Percentiles rank a stretch among this genome's conserved stretches.
These are phyloP conservation scores for Podaxis mareebaensis DNA, from an alignment of 768 basidiomycete genomes.

Conservation along the genomic window DNA sequence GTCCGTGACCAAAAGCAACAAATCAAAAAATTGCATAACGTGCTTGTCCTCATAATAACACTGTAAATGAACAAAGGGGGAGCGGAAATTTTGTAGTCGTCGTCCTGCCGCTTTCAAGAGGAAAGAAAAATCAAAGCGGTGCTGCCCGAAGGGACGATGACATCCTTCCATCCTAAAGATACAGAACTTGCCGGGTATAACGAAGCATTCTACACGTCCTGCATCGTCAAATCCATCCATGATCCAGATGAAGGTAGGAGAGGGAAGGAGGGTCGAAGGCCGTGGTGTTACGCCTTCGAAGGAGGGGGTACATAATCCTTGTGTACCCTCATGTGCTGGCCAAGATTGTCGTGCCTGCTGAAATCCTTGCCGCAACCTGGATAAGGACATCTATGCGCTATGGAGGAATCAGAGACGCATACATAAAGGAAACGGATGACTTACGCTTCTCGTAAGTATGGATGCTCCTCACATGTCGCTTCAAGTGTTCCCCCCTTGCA, in stretches of 20 bases:
- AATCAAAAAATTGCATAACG: constrained; percentile 4
- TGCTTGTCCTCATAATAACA: background rate
- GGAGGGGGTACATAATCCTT: constrained; percentile 45
- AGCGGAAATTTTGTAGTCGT: constrained; percentile 2
- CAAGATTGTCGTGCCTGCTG: constrained; percentile 84
- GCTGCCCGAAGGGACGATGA: constrained; percentile 2
- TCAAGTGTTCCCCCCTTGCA: constrained; percentile 85
- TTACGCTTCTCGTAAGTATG: constrained; percentile 93
- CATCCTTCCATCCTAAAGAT: constrained; percentile 13
- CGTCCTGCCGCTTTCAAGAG: background rate
- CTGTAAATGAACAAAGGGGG: background rate
- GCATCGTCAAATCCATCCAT: constrained; percentile 6
- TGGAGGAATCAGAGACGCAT: constrained; percentile 13
- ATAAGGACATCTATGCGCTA: constrained; percentile 81
- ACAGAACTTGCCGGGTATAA: background rate
- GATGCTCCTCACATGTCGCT: constrained; percentile 84
- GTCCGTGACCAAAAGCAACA: constrained; percentile 2
- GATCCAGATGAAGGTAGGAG: constrained; percentile 16
- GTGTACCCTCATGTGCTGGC: constrained; percentile 87
- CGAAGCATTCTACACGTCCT: constrained; percentile 1
- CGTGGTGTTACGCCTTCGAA: constrained; percentile 18
- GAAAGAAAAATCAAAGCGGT: background rate
- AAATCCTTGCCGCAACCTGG: constrained; percentile 84
- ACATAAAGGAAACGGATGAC: constrained; percentile 31
- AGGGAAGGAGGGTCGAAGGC: constrained; percentile 15